Evolutionary conservation across 164 flowering plant species (phyloP).

Genomic region (Piper longum): DNA sequence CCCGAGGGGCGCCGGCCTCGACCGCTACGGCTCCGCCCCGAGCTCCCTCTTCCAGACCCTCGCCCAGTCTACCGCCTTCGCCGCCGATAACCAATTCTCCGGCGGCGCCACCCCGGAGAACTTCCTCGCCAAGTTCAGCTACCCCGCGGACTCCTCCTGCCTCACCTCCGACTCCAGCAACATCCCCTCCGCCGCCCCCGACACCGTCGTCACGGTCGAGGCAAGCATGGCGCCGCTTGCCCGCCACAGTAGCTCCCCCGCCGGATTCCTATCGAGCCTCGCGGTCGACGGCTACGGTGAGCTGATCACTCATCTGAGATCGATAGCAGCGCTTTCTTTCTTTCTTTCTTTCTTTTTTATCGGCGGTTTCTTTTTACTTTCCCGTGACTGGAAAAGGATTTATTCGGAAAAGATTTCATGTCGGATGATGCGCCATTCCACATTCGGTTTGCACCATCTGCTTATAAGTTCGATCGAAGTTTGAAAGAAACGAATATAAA

Average conservation of each 20-base stretch:
- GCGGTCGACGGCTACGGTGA: slow-evolving; percentile 23
- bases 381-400: not conserved
- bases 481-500: no score
- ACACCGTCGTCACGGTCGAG: slow-evolving; percentile 6
- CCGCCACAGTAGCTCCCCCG: slow-evolving; percentile 71
- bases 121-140: slow-evolving; percentile 16
- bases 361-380: not conserved
- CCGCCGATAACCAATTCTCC: slow-evolving; percentile 14
- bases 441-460: no score
- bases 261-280: slow-evolving; percentile 48
- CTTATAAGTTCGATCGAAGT: no score
- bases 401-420: no score
- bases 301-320: not conserved
- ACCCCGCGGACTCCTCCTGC: slow-evolving; percentile 24
- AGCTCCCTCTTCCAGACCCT: slow-evolving; percentile 31
- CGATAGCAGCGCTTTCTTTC: not conserved
- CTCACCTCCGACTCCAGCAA: slow-evolving; percentile 20
- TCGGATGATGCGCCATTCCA: no score
- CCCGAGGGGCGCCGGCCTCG: slow-evolving; percentile 20
- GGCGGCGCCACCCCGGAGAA: slow-evolving; percentile 12
- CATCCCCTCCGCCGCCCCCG: not conserved
- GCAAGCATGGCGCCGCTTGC: slow-evolving; percentile 25
- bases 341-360: no score
- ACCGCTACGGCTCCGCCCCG: slow-evolving; percentile 53
- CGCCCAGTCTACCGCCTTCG: slow-evolving; percentile 32